Evolutionary conservation across 208 protist species (phyloP).

Genomic region (Crithidia expoeki): DNA sequence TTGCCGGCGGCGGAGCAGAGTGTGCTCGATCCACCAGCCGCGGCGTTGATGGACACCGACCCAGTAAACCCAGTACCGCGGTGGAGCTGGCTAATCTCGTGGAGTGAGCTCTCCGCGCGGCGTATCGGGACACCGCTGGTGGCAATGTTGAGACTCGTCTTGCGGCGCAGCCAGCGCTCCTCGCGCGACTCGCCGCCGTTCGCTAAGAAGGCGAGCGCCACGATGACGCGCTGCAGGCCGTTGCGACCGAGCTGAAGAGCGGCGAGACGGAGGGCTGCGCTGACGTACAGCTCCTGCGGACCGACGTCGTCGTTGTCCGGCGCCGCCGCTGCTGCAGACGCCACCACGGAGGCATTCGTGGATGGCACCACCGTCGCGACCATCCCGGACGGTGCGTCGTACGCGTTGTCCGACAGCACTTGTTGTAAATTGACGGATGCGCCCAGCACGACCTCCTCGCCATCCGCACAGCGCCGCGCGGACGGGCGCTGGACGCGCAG

Average conservation of each 20-base stretch:
- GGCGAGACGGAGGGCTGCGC: constrained; percentile 28
- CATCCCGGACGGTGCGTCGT: background rate
- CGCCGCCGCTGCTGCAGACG: background rate
- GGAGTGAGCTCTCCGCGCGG: constrained; percentile 10
- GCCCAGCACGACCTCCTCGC: background rate
- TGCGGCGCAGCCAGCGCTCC: constrained; percentile 14
- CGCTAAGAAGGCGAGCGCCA: constrained; percentile 29
- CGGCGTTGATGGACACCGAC: background rate
- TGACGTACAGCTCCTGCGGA: constrained; percentile 34
- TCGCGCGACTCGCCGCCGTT: constrained; percentile 31
- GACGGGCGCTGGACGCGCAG: constrained; percentile 10
- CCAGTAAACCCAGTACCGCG: constrained; percentile 17
- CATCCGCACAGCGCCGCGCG: background rate
- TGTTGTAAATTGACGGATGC: background rate
- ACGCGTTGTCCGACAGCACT: background rate
- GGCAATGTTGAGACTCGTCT: background rate
- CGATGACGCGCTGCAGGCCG: constrained; percentile 28
- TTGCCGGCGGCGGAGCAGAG: background rate
- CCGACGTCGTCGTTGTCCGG: background rate
- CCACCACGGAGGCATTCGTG: background rate
- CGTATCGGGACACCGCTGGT: background rate
- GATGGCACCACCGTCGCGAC: background rate
- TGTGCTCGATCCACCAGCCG: background rate
- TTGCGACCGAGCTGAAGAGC: constrained; percentile 22
- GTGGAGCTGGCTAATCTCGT: constrained; percentile 31